Conservation (phyloP, 1,139 yeast species). For the Candida sp. region DNA sequence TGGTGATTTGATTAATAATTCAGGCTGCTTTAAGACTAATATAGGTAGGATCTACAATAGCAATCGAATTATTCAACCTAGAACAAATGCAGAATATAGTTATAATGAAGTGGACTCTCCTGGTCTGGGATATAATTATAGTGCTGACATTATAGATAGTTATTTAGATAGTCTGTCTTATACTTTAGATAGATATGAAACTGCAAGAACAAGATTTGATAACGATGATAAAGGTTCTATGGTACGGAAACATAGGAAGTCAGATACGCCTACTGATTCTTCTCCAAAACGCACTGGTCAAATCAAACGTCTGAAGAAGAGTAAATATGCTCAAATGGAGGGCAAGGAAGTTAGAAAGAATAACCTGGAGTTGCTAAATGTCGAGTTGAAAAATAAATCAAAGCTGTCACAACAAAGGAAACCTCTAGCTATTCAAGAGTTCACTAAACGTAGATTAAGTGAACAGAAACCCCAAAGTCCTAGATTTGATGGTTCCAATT, state of each 20-base stretch:
- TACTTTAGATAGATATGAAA: slow-evolving; percentile 1
- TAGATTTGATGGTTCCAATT: not conserved
- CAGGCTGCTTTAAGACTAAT: not conserved
- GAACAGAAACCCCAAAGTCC: not conserved
- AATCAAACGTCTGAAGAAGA: not conserved
- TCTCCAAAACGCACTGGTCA: not conserved
- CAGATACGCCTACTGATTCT: not conserved
- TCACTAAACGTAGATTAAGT: not conserved
- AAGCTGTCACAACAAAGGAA: not conserved
- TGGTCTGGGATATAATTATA: not conserved
- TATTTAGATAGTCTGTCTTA: not conserved
- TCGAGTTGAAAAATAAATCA: not conserved
- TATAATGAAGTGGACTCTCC: not conserved
- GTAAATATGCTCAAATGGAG: not conserved
- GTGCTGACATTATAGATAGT: not conserved
- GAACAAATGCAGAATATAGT: not conserved
- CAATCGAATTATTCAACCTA: slow-evolving; percentile 1
- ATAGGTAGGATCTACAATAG: not conserved
- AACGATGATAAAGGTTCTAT: not conserved
- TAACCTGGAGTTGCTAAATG: not conserved
- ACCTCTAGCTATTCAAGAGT: not conserved
- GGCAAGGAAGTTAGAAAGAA: not conserved
- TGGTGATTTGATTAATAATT: not conserved
- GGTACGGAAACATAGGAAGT: not conserved
- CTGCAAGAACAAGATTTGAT: not conserved